A percentile compares a stretch with the other conserved stretches of the same genome.
Evolutionary conservation across 2,329 filamentous ascomycete genomes (phyloP).

Genomic region (Fusarium multiceps): DNA sequence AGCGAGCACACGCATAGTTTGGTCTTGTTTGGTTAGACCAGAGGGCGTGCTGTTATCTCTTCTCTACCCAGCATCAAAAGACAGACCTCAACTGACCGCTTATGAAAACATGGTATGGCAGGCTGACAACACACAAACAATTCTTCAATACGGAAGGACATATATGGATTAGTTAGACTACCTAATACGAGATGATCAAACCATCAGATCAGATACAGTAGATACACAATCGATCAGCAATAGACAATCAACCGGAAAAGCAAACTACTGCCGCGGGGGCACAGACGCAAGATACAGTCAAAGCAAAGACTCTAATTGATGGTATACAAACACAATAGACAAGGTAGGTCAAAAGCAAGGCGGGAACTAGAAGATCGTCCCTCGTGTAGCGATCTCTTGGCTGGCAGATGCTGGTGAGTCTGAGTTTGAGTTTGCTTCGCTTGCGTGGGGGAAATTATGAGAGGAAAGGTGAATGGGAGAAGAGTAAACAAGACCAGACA

Average conservation of each 20-base stretch:
- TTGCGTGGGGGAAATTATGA: slow-evolving; percentile 28
- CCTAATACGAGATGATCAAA: background rate
- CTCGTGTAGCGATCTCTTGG: slow-evolving; percentile 34
- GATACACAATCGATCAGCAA: background rate
- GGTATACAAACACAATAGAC: background rate
- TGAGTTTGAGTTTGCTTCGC: background rate
- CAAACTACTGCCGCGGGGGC: background rate
- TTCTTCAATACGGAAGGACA: slow-evolving; percentile 3
- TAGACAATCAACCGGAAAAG: slow-evolving; percentile 1
- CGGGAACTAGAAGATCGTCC: slow-evolving; percentile 33
- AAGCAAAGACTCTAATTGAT: slow-evolving; percentile 19
- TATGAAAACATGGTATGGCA: slow-evolving; percentile 20
- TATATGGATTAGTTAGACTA: background rate
- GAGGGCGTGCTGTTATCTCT: slow-evolving; percentile 34
- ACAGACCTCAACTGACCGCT: slow-evolving; percentile 31
- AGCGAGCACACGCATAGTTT: slow-evolving; percentile 10
- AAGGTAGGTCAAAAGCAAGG: background rate
- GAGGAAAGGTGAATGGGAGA: slow-evolving; percentile 1
- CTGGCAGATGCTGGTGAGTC: slow-evolving; percentile 7
- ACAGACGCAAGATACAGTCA: slow-evolving; percentile 1
- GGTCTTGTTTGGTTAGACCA: background rate
- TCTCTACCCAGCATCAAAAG: slow-evolving; percentile 6
- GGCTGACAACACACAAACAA: slow-evolving; percentile 32
- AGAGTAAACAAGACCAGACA: slow-evolving; percentile 4
- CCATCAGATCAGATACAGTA: background rate